Evolutionary conservation across 768 basidiomycete genomes (phyloP), one percentile per base, ranked within the genome.

Genomic region (Russula brevipes): DNA sequence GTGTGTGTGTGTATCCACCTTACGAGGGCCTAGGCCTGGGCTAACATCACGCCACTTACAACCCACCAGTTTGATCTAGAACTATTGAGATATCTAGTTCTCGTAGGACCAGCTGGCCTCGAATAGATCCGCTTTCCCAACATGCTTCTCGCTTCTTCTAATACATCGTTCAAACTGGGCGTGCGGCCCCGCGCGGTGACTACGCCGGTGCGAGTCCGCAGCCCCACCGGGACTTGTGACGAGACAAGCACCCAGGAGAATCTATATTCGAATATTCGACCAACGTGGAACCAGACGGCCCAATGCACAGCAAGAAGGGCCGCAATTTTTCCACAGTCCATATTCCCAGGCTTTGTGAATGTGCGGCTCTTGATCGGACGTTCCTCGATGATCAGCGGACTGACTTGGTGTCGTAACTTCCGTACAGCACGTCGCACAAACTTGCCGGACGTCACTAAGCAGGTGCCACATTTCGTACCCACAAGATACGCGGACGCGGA

Each of bases 211-310:
- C 36, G 49, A 38, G 19, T 45, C 8, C 46, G 10, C 57, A 30
- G 6, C 45, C 52, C 9, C 16, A 54, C 52, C 57, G 36, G 63
- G 58, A 64, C 63, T 60, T 55, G 52, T 44, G 46, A 16, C 9
- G 53, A 33, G 38, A 44, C 14, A 39, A 54, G 39, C 52, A 31
- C 10, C n/a, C 19, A 17, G 17, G 35, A 54, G 16, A 38, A 63
- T n/a, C 12, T 24, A 24, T 16, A 19, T 31, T 30, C 38, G 2
- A 8, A 5, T 14, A 53, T 33, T 6, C 41, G 31, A 4, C 10
- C 53, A 24, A 17, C 30, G 11, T 19, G 52, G n/a, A 30, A 52
- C 11, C 57, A 47, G n/a, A 31, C 36, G 9, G 14, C 31, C 11
- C 24, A 24, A 24, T 24, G 33, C 52, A 30, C 33, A n/a, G 38